A percentile compares a stretch with the other conserved stretches of the same genome.
Evolutionary conservation across 2,329 filamentous ascomycete species (phyloP).

Genomic region (Colletotrichum orchidophilum): DNA sequence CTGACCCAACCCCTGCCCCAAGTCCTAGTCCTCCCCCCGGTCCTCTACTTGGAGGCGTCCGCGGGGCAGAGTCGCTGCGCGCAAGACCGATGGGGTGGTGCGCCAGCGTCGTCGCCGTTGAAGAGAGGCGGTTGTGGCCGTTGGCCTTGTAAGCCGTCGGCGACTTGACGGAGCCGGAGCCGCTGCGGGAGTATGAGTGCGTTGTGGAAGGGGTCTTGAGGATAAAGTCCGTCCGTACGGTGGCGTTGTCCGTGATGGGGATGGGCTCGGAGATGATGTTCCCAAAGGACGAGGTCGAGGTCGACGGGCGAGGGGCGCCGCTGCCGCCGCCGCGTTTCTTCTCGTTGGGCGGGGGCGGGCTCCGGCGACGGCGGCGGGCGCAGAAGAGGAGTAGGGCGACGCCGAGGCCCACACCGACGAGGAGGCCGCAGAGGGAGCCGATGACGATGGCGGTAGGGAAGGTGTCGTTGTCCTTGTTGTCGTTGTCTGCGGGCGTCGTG

Average conservation of each 20-base stretch:
- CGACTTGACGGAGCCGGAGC: slow-evolving; percentile 38
- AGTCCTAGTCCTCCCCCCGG: neutral
- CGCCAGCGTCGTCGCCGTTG: slow-evolving; percentile 23
- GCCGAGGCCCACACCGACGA: slow-evolving; percentile 51
- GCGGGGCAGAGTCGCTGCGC: slow-evolving; percentile 24
- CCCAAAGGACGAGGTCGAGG: slow-evolving; percentile 52
- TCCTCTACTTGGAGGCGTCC: slow-evolving; percentile 1
- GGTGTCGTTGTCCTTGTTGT: slow-evolving; percentile 23
- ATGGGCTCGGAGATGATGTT: slow-evolving; percentile 68
- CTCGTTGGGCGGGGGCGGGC: slow-evolving; percentile 27
- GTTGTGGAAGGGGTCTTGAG: slow-evolving; percentile 49
- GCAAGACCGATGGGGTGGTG: slow-evolving; percentile 24
- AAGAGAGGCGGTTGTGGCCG: slow-evolving; percentile 24
- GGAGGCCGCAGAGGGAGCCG: slow-evolving; percentile 57
- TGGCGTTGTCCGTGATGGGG: slow-evolving; percentile 47
- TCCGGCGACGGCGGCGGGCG: slow-evolving; percentile 43
- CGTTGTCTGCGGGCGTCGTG: slow-evolving; percentile 6
- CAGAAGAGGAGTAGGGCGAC: slow-evolving; percentile 52
- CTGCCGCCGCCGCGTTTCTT: slow-evolving; percentile 34
- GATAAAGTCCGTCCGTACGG: slow-evolving; percentile 63
- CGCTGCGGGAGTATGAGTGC: slow-evolving; percentile 38
- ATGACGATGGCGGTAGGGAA: slow-evolving; percentile 53
- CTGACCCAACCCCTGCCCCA: too few relatives aligned
- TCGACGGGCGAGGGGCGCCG: slow-evolving; percentile 36
- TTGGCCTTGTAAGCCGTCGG: slow-evolving; percentile 21